These are phyloP conservation scores for Vitellaria paradoxa DNA, from an alignment of 179 eudicot species.

Conservation along the genomic window DNA sequence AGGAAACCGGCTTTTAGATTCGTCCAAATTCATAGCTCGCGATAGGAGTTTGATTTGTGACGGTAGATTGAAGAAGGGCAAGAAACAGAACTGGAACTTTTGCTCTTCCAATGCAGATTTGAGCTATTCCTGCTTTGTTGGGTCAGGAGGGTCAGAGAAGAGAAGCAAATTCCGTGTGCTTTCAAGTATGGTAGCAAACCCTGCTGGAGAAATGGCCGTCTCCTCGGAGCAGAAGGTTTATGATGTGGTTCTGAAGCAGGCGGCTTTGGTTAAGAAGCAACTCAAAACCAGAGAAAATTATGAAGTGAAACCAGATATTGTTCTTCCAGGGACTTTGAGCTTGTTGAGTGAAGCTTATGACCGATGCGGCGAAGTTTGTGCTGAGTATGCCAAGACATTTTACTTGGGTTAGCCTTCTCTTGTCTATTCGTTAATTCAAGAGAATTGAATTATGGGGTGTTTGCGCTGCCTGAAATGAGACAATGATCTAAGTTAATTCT, in stretches of 20 bases:
- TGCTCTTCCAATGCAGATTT: conserved; percentile 33
- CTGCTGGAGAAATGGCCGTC: conserved; percentile 57
- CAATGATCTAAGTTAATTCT: not conserved
- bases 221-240: conserved; percentile 86
- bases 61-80: conserved; percentile 33
- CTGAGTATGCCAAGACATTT: conserved; percentile 98
- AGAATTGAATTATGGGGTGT: not conserved
- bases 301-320: conserved; percentile 85
- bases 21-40: conserved; percentile 23
- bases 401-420: conserved; percentile 63
- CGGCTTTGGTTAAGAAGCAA: conserved; percentile 69
- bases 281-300: conserved; percentile 45
- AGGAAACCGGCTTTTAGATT: conserved; percentile 28
- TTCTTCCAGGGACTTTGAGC: conserved; percentile 71
- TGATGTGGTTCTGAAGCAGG: conserved; percentile 89
- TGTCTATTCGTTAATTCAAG: conserved; percentile 12
- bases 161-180: conserved; percentile 37
- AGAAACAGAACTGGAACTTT: conserved; percentile 36
- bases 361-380: conserved; percentile 94
- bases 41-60: conserved; percentile 22
- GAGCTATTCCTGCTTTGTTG: conserved; percentile 15
- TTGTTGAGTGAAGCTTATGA: conserved; percentile 92
- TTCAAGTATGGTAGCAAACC: conserved; percentile 63
- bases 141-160: conserved; percentile 27
- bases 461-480: not conserved